phyloP scores from a whole-genome alignment of 371 early-diverging fungal genomes.

The Capniomyces stellatus region DNA sequence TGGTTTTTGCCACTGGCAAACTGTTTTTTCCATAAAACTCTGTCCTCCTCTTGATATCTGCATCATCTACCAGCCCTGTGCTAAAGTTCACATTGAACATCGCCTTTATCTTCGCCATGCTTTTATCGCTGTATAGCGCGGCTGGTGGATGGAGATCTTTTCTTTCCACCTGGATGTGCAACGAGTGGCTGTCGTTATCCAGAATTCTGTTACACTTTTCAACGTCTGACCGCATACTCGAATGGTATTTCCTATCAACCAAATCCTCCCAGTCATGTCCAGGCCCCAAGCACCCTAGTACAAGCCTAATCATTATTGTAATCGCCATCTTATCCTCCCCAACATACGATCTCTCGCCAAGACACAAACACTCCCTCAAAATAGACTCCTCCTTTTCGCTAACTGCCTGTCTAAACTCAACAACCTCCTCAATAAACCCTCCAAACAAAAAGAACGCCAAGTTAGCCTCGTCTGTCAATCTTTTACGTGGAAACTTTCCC shows the following conservation, averaged over 20 bases:
- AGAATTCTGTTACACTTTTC: conserved; percentile 37
- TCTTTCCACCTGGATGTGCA: conserved; percentile 21
- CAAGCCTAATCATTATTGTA: conserved; percentile 52
- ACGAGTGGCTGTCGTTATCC: conserved; percentile 20
- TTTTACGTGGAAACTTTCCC: conserved; percentile 39
- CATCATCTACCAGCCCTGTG: conserved; percentile 42
- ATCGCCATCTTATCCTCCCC: conserved; percentile 47
- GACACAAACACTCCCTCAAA: conserved; percentile 51
- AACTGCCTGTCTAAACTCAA: conserved; percentile 59
- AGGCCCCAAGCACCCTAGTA: conserved; percentile 37
- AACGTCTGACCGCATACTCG: conserved; percentile 29
- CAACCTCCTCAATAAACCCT: conserved; percentile 78
- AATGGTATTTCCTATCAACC: conserved; percentile 56
- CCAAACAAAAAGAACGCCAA: conserved; percentile 78
- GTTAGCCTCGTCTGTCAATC: conserved; percentile 57
- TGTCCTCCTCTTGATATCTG: conserved; percentile 18
- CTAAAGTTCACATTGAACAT: conserved; percentile 66
- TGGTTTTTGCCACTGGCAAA: conserved; percentile 54
- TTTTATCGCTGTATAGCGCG: conserved; percentile 75
- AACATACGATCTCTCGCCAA: conserved; percentile 65
- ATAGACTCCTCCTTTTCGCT: conserved; percentile 53
- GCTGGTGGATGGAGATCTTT: conserved; percentile 29
- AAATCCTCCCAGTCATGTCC: conserved; percentile 81
- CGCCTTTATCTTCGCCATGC: conserved; percentile 44
- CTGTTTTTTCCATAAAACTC: conserved; percentile 69